These are phyloP conservation scores for Zalaria obscura DNA, from an alignment of 2,329 filamentous ascomycete genomes.

Conservation along the genomic window DNA sequence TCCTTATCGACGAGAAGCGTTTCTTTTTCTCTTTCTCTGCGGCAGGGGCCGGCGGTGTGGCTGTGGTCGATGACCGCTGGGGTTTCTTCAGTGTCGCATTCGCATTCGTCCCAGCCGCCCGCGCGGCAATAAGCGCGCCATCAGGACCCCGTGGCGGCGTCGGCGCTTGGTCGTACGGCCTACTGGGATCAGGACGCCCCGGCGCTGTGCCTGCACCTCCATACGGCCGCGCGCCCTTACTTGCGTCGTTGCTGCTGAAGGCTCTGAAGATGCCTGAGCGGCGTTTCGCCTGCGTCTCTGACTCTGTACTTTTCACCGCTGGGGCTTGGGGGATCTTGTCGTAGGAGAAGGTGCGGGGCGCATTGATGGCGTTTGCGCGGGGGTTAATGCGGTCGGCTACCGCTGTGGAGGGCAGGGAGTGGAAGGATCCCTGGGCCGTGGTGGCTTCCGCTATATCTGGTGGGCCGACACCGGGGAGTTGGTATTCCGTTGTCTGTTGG, in stretches of 20 bases:
- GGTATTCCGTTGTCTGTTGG: constrained; percentile 25
- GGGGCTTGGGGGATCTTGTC: constrained; percentile 2
- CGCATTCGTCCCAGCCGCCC: constrained; percentile 1
- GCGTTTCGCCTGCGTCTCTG: constrained; percentile 6
- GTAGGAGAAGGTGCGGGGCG: constrained; percentile 3
- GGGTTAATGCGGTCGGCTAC: constrained; percentile 5
- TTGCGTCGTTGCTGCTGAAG: constrained; percentile 5
- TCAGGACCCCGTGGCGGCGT: not conserved
- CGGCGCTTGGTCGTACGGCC: not conserved
- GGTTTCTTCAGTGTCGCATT: constrained; percentile 14
- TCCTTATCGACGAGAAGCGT: constrained; percentile 28
- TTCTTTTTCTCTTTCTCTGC: constrained; percentile 20
- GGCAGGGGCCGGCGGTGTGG: constrained; percentile 10
- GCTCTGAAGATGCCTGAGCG: constrained; percentile 11
- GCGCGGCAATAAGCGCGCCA: constrained; percentile 1
- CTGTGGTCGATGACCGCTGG: constrained; percentile 12
- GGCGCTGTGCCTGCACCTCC: not conserved
- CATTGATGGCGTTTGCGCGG: not conserved
- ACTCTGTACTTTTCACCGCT: constrained; percentile 2
- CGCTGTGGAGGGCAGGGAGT: not conserved
- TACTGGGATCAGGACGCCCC: too few relatives aligned
- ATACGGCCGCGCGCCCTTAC: not conserved
- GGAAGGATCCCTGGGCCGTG: not conserved
- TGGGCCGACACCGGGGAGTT: constrained; percentile 22
- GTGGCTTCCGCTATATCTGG: constrained; percentile 6